Conservation (phyloP, 176 grass and related monocot genomes). For the Pharus latifolius region DNA sequence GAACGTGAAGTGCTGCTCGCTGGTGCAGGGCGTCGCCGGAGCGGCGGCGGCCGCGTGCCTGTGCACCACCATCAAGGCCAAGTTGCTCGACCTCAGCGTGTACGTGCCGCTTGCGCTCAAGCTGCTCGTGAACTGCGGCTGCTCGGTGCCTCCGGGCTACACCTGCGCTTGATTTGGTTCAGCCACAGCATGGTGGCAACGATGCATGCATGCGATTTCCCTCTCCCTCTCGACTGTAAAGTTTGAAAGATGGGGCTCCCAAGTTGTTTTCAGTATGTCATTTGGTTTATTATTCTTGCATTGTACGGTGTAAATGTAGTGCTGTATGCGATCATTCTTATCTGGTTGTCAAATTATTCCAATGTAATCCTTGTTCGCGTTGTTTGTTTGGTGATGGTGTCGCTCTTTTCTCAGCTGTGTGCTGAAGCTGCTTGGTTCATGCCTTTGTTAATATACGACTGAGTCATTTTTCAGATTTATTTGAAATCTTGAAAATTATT, state of each 20-base stretch:
- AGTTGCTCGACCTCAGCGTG: slow-evolving; percentile 37
- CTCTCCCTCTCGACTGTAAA: not conserved
- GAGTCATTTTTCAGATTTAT: too few relatives aligned
- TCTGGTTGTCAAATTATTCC: not conserved
- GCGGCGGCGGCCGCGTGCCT: slow-evolving; percentile 41
- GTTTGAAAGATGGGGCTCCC: slow-evolving; percentile 1
- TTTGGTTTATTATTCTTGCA: slow-evolving; percentile 18
- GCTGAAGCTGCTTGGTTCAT: too few relatives aligned
- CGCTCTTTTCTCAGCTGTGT: too few relatives aligned
- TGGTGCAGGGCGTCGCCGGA: slow-evolving; percentile 32
- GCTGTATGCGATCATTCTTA: too few relatives aligned
- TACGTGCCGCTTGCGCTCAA: slow-evolving; percentile 44
- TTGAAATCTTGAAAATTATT: too few relatives aligned
- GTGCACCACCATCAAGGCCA: slow-evolving; percentile 68
- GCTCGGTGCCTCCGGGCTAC: slow-evolving; percentile 53
- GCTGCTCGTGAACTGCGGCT: slow-evolving; percentile 53
- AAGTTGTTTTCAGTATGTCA: slow-evolving; percentile 11
- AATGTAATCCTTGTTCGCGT: not conserved
- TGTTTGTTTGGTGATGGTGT: not conserved
- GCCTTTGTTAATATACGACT: too few relatives aligned
- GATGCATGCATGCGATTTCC: not conserved
- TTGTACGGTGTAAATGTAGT: slow-evolving; percentile 18
- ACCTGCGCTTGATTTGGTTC: slow-evolving; percentile 26
- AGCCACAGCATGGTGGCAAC: too few relatives aligned
- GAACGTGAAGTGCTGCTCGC: slow-evolving; percentile 43